Base-by-base conservation (phyloP, 768 basidiomycete species). In the Mycena haematopus region DNA sequence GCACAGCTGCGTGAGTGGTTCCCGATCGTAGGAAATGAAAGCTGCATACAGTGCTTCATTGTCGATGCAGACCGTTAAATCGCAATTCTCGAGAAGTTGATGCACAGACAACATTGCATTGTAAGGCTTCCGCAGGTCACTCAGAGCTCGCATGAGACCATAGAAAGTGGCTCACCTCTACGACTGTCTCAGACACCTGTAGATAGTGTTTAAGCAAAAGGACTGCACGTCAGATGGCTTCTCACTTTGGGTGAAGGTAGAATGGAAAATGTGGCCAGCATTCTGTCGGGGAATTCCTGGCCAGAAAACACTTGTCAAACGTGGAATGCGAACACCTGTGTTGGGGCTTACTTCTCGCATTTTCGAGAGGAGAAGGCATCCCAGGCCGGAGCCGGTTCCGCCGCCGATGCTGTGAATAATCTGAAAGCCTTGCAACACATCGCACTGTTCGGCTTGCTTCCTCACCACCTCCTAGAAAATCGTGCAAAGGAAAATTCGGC, bases 341-440 rank as follows among this genome's bases (percentile, higher is more conserved):
- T 52, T 29, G 54, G 47, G 1, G 17, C 17, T 24, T 63, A 84
- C 92, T 78, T 95, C 93, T 55, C 92, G 85, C 62, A 95, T 76
- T 71, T 95, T 95, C 38, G 88, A 86, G 36, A 96, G 76, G 56
- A 96, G 77, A 45, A 96, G 78, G 58, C 88, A 89, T 40, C 94
- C 94, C 44, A 96, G 75, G 19, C 95, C 95, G 24, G 94, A 87
- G 38, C 94, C 95, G 3, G 92, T 96, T 38, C 95, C 95, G 63
- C 95, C 95, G 36, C 95, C 95, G 19, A 99, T 85, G 19, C 95
- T 94, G 66, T 96, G 94, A 11, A 95, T 75, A 50, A 95, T 74
- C 69, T 96, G 94, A 71, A 96, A 94, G 0, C 96, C 96, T 78
- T 99, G 96, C 21, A 98, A 79, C 10, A 88, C 84, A 42, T 99